A percentile compares a stretch with the other conserved stretches of the same genome.
Conservation (phyloP, 768 basidiomycete genomes). For the Artomyces pyxidatus region DNA sequence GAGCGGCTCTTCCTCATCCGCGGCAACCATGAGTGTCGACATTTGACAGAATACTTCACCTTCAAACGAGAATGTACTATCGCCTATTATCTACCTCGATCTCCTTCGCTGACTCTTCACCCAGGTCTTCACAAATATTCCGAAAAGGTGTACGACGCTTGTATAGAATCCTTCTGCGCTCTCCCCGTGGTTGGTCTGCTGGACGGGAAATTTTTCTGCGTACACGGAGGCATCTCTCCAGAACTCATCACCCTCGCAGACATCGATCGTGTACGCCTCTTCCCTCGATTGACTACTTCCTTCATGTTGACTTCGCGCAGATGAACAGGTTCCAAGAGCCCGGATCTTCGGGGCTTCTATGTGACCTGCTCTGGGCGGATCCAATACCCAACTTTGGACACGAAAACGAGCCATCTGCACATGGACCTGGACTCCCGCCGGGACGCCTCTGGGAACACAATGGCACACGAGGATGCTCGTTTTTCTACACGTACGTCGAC, state of each 20-base stretch:
- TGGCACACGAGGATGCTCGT: constrained; percentile 83
- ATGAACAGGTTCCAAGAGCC: constrained; percentile 92
- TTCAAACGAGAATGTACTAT: constrained; percentile 89
- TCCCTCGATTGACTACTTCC: constrained; percentile 2
- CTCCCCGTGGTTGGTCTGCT: constrained; percentile 88
- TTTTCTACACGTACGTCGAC: constrained; percentile 74
- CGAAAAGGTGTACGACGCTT: constrained; percentile 80
- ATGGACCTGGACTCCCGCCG: constrained; percentile 44
- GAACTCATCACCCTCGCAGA: constrained; percentile 76
- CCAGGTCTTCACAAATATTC: constrained; percentile 90
- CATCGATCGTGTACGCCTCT: constrained; percentile 45
- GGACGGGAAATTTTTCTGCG: constrained; percentile 94
- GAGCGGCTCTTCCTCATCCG: constrained; percentile 52
- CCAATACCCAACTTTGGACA: constrained; percentile 85
- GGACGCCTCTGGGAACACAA: constrained; percentile 74
- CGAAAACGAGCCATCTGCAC: constrained; percentile 49
- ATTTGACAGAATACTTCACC: constrained; percentile 66
- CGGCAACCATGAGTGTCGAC: constrained; percentile 61
- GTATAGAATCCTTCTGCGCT: constrained; percentile 82
- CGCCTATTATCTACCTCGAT: not conserved
- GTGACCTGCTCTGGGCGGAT: constrained; percentile 95
- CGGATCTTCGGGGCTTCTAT: constrained; percentile 83
- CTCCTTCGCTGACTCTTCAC: not conserved
- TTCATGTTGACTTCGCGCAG: constrained; percentile 30
- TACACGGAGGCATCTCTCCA: constrained; percentile 93